Evolutionary conservation across 306 rosid genomes (phyloP), one percentile per base, ranked within the genome.

Genomic region (Citrullus amarus): DNA sequence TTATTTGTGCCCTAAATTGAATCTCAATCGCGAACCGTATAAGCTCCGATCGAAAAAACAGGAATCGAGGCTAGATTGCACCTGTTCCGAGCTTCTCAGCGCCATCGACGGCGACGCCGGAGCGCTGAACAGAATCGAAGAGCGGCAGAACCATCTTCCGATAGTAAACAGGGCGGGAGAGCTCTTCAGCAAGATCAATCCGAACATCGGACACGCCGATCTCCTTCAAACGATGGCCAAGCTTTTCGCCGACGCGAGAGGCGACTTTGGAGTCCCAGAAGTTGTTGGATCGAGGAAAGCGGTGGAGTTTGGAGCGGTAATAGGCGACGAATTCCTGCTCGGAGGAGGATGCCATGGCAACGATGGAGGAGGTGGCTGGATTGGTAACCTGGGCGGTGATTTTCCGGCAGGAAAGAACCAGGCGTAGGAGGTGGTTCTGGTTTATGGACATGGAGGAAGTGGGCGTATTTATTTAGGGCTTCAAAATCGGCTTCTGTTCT

Each of bases 281-380:
- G 55, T 39, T 46, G 41, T 70, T 38, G 5, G 79, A 78, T 75
- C 84, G 54, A 11, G 82, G 82, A 69, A 77, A 77, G 38, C 82
- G 57, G 54, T 61, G 73, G 72, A 84, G 58, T n/a, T 74, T 54
- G 34, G 79, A 72, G 4, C 82, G 82, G 72, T 84, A 61, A 1
- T 32, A 77, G 62, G 81, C 48, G 39, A 78, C 43, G 60, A 84
- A 80, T 60, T 84, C 84, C 76, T 84, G 82, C 80, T 84, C 87
- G 0, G 78, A 43, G 48, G 87, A 84, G 41, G 84, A 81, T 9
- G 84, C 87, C 84, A 84, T 84, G 78, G 84, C 86, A 10, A 84
- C 22, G 79, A 84, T 81, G 54, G 82, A 53, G 73, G 82, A 58
- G 80, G 67, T 84, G 68, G 32, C 25, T 12, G 80, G 72, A 59